Base-by-base conservation (phyloP, 495 filamentous ascomycete genomes). In the Aspergillus sclerotioniger region DNA sequence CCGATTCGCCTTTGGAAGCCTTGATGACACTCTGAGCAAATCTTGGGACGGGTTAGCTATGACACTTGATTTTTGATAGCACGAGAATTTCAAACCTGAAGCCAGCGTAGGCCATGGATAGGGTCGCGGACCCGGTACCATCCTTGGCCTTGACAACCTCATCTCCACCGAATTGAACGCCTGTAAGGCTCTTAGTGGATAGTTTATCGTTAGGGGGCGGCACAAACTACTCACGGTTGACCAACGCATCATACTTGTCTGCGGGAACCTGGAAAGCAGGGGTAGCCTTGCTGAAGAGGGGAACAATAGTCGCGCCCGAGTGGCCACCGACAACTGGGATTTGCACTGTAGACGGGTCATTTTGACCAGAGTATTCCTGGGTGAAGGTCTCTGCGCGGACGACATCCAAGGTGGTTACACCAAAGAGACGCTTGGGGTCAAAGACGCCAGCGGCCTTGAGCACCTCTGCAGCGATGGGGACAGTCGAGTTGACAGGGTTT, bases 101-200 rank as follows among this genome's bases (percentile, higher is more conserved):
- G 61, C 95, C 94, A 64, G 94, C 94, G 70, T 89, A 97, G 54
- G 94, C 94, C 94, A 98, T 98, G 61, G 91, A 96, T 32, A 98
- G 84, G 56, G 94, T 98, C 62, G 94, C 94, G 39, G 92, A 96
- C 60, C 94, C 94, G 68, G 87, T 84, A 65, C 94, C 94, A 57
- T 93, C 90, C 88, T 98, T 98, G 69, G 94, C 94, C 81, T 94
- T 86, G 69, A 98, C 94, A 64, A 98, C 94, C 81, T 98, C 94
- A 68, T 98, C 94, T 75, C 94, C 94, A 69, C 95, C 95, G 65
- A 96, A 98, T 75, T 98, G 94, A 39, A 98, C 92, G 67, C 87
- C 87, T 89, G 59, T 39, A 45, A 16, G 25, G 33, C 17, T 13
- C 16, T 59, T 20, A 60, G 50, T 33, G 50, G 44, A 8, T 29